These are phyloP conservation scores for Dichotomopilus funicola DNA, from an alignment of 2,329 filamentous ascomycete genomes.

Conservation along the genomic window DNA sequence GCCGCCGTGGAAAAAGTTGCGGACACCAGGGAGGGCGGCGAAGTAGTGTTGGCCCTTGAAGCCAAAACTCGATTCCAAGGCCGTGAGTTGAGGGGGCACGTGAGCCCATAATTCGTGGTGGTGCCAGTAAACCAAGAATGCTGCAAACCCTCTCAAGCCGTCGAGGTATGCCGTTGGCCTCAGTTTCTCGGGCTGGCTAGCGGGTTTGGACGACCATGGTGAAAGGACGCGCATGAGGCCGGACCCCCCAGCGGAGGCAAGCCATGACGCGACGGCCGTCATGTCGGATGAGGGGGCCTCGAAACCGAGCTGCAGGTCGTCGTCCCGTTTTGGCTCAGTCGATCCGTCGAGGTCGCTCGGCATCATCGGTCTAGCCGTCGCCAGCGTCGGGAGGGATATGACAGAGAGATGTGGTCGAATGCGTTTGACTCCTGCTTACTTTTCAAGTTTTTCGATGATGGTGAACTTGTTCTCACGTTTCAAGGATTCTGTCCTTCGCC, in stretches of 20 bases:
- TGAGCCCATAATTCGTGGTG: slow-evolving; percentile 56
- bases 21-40: slow-evolving; percentile 48
- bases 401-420: no score
- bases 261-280: slow-evolving; percentile 2
- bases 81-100: slow-evolving; percentile 29
- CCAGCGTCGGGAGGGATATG: no score
- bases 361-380: slow-evolving; percentile 6
- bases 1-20: slow-evolving; percentile 55
- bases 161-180: slow-evolving; percentile 56
- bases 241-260: slow-evolving; percentile 4
- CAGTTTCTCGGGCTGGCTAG: slow-evolving; percentile 23
- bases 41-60: slow-evolving; percentile 44
- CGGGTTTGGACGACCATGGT: slow-evolving; percentile 14
- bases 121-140: slow-evolving; percentile 58
- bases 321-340: slow-evolving; percentile 12
- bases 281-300: not conserved
- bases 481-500: not conserved
- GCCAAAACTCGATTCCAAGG: slow-evolving; percentile 49
- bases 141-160: slow-evolving; percentile 60
- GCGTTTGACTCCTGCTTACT: no score
- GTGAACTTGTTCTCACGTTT: not conserved
- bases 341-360: slow-evolving; percentile 6
- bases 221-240: slow-evolving; percentile 8
- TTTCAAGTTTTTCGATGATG: not conserved
- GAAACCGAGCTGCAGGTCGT: not conserved